These are phyloP conservation scores for Vanilla planifolia DNA, from an alignment of 106 monocot species.

Conservation along the genomic window DNA sequence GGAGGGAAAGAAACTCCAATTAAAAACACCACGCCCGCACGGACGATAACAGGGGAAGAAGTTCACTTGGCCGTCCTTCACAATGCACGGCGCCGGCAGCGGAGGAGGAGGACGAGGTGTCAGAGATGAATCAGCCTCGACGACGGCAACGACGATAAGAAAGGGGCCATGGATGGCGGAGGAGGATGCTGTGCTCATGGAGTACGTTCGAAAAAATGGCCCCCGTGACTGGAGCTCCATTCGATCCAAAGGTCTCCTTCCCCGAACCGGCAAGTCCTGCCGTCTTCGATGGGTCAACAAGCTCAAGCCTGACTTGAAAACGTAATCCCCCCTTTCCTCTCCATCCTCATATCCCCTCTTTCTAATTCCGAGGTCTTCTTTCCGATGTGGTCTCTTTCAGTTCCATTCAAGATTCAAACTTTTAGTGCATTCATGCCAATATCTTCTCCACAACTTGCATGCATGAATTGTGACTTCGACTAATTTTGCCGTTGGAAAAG, in stretches of 20 bases:
- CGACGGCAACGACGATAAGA: slow-evolving; percentile 11
- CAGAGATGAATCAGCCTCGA: neutral
- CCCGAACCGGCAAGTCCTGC: slow-evolving; percentile 91
- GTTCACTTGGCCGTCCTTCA: too few relatives aligned
- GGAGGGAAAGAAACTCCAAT: too few relatives aligned
- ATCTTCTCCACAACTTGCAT: neutral
- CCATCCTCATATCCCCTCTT: too few relatives aligned
- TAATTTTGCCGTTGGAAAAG: slow-evolving; percentile 20
- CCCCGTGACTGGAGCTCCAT: slow-evolving; percentile 92
- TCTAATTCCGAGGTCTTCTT: too few relatives aligned
- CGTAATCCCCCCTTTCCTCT: slow-evolving; percentile 22
- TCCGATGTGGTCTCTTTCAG: neutral
- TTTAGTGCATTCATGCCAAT: neutral
- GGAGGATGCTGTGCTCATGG: slow-evolving; percentile 64
- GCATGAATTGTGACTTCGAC: too few relatives aligned
- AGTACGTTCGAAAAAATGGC: slow-evolving; percentile 53
- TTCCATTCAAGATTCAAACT: neutral
- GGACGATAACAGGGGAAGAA: too few relatives aligned
- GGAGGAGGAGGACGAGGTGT: neutral
- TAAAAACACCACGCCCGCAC: too few relatives aligned
- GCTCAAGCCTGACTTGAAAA: slow-evolving; percentile 72
- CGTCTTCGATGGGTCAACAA: slow-evolving; percentile 95
- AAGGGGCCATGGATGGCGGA: slow-evolving; percentile 78
- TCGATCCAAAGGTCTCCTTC: slow-evolving; percentile 76
- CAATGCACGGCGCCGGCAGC: slow-evolving; percentile 1